Conservation (phyloP, 2,329 filamentous ascomycete species). For the Leptosphaerulina australis region DNA sequence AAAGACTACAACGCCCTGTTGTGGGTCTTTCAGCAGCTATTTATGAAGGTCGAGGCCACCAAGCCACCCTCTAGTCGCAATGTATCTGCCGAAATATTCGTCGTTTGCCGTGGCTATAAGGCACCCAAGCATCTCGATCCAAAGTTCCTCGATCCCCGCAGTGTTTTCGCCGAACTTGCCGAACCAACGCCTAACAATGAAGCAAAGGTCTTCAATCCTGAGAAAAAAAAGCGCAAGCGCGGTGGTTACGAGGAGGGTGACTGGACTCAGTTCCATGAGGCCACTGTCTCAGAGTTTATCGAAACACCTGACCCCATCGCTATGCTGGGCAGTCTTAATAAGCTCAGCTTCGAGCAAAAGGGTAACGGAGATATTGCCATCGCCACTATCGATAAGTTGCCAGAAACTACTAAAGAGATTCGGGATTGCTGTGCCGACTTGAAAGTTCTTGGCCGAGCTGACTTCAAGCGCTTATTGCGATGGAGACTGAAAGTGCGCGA, state of each 20-base stretch:
- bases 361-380: conserved; percentile 80
- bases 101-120: conserved; percentile 94
- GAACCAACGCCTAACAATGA: conserved; percentile 91
- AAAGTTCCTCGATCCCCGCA: conserved; percentile 84
- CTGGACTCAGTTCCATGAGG: conserved; percentile 89
- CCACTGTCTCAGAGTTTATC: conserved; percentile 88
- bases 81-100: conserved; percentile 97
- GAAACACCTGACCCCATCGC: conserved; percentile 92
- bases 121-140: conserved; percentile 93
- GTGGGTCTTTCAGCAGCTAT: conserved; percentile 98
- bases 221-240: conserved; percentile 95
- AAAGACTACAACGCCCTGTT: conserved; percentile 96
- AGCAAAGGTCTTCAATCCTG: conserved; percentile 96
- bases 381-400: conserved; percentile 81
- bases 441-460: conserved; percentile 88
- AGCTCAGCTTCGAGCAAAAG: conserved; percentile 80
- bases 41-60: conserved; percentile 92
- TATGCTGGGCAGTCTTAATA: conserved; percentile 85
- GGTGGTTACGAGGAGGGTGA: conserved; percentile 98
- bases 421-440: conserved; percentile 68
- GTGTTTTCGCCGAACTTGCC: conserved; percentile 91
- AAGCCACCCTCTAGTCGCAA: conserved; percentile 96
- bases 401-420: conserved; percentile 67
- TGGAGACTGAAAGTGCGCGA: conserved; percentile 92
- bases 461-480: conserved; percentile 86